Evolutionary conservation across 2,329 filamentous ascomycete species (phyloP).

Genomic region (Elsinoe necatrix): DNA sequence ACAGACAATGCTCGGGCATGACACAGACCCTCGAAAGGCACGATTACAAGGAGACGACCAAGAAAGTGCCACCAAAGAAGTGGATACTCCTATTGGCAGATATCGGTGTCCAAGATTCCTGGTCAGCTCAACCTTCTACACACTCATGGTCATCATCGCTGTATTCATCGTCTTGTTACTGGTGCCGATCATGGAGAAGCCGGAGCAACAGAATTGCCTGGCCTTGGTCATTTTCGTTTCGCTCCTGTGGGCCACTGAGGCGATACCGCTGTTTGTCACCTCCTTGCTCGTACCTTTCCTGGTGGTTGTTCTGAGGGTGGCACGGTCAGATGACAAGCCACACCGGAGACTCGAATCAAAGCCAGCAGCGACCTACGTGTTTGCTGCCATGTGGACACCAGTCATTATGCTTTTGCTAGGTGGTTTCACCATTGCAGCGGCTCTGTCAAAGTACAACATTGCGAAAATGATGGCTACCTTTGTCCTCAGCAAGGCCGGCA

Average conservation of each 20-base stretch:
- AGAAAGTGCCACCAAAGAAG: constrained; percentile 55
- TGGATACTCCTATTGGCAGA: constrained; percentile 71
- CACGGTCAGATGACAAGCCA: constrained; percentile 65
- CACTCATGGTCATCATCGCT: constrained; percentile 59
- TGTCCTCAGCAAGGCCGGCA: constrained; percentile 91
- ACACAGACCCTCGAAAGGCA: constrained; percentile 57
- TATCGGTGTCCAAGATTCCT: constrained; percentile 74
- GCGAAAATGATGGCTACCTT: constrained; percentile 96
- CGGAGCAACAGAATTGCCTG: constrained; percentile 92
- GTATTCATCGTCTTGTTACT: constrained; percentile 68
- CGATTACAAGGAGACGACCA: constrained; percentile 79
- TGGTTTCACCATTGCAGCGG: constrained; percentile 91
- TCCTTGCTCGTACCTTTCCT: constrained; percentile 90
- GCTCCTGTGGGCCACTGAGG: constrained; percentile 94
- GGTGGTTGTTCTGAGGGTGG: constrained; percentile 76
- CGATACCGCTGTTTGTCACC: constrained; percentile 94
- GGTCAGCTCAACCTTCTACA: constrained; percentile 71
- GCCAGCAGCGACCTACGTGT: constrained; percentile 73
- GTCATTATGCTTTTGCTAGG: constrained; percentile 97
- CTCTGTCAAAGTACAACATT: constrained; percentile 93
- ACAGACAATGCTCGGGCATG: constrained; percentile 69
- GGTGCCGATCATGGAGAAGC: constrained; percentile 71
- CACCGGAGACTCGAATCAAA: constrained; percentile 67
- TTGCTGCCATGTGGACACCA: constrained; percentile 96
- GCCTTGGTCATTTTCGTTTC: constrained; percentile 91